Evolutionary conservation across 371 early-diverging fungal genomes (phyloP), one percentile per base, ranked within the genome.

Genomic region (Parasitella parasitica): DNA sequence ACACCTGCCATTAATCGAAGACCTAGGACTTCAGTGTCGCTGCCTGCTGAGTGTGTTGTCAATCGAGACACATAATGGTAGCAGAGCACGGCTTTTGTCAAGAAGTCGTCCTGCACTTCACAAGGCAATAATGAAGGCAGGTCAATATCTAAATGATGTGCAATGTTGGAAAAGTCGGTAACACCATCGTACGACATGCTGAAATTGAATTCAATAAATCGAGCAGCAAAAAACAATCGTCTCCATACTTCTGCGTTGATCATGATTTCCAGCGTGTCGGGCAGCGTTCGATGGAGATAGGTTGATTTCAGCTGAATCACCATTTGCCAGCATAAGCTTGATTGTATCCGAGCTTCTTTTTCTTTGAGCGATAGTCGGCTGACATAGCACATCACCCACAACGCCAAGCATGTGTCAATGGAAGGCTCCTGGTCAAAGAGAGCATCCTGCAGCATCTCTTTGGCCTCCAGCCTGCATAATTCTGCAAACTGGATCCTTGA

Each of bases 291-390:
- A 9, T 46, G 13, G 2, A 49, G 3, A 22, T 62, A 65, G 0
- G 63, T 52, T 8, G 64, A 38, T 11, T 64, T 50, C 6, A 78
- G 57, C 28, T 59, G 62, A 22, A 62, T 59, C 4, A 69, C 54
- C 68, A 78, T 72, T 13, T 59, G 59, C 78, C 78, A 78, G 18
- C 71, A 75, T 12, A 70, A 37, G 32, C 66, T 69, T 6, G 66
- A 64, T 24, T 66, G 65, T 8, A 64, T 38, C 39, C 75, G 64
- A 4, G 67, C 73, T 30, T 75, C 69, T 26, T 46, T 57, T 5
- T 54, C 63, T 12, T 64, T 64, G 15, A 71, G 32, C 3, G 55
- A 37, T 61, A 38, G 22, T 53, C 58, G 5, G 30, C 50, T 57
- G 49, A 41, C 28, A 6, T 35, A 52, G 4, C 63, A 50, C 0